phyloP scores from a whole-genome alignment of 257 asterid genomes.

The Nicotiana undulata region DNA sequence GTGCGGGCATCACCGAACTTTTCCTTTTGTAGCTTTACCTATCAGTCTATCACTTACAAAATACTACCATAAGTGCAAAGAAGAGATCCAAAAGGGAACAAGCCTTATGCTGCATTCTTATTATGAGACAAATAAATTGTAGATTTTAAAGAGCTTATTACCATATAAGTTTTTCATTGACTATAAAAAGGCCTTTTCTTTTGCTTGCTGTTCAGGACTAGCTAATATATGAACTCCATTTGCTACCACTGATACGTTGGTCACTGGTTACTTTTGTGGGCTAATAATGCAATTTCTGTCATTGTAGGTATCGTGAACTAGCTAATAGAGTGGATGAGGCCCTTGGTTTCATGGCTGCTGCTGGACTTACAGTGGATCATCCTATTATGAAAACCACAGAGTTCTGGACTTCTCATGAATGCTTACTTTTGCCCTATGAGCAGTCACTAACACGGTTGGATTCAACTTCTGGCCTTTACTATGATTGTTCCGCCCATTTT shows the following conservation, averaged over 20 bases:
- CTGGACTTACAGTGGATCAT: constrained; percentile 70
- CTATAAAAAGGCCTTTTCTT: neutral
- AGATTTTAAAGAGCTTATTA: neutral
- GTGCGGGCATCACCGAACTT: neutral
- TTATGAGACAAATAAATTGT: too few relatives aligned
- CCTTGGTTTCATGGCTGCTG: constrained; percentile 74
- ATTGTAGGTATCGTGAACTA: constrained; percentile 61
- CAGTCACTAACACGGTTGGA: constrained; percentile 69
- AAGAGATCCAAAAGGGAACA: too few relatives aligned
- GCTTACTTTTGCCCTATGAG: constrained; percentile 75
- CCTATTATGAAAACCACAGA: constrained; percentile 65
- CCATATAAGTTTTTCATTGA: neutral
- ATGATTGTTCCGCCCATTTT: constrained; percentile 76
- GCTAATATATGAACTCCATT: neutral
- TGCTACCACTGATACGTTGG: neutral
- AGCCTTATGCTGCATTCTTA: neutral
- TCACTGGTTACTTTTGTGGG: neutral
- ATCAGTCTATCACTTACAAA: neutral
- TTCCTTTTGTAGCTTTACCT: neutral
- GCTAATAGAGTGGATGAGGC: constrained; percentile 79
- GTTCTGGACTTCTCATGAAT: constrained; percentile 84
- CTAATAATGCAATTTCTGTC: neutral
- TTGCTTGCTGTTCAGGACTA: neutral
- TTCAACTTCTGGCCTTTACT: constrained; percentile 68
- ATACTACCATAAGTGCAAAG: neutral